A percentile compares a stretch with the other conserved stretches of the same genome.
Conservation (phyloP, 257 asterid species). For the Primulina eburnea region DNA sequence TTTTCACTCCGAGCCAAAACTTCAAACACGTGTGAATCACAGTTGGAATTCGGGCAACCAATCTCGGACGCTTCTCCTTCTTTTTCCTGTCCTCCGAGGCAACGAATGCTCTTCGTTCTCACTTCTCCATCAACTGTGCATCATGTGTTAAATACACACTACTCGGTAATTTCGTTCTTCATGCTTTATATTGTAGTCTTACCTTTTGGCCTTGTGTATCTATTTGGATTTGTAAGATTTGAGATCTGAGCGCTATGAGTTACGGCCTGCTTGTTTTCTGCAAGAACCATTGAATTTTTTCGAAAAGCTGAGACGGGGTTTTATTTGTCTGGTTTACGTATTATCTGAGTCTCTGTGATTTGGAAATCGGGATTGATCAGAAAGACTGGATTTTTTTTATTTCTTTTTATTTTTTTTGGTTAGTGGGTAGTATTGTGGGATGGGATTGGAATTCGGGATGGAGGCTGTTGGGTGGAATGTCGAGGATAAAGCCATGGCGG, state of each 20-base stretch:
- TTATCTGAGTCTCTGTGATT: constrained; percentile 11
- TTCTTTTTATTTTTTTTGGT: constrained; percentile 18
- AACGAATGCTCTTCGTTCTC: background rate
- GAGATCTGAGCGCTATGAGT: constrained; percentile 55
- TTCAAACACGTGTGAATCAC: background rate
- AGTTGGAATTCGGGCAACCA: background rate
- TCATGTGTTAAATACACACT: no score
- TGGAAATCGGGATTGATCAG: constrained; percentile 25
- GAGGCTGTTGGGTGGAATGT: constrained; percentile 62
- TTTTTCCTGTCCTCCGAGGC: no score
- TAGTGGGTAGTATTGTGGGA: constrained; percentile 17
- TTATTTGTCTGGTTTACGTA: constrained; percentile 23
- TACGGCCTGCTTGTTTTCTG: constrained; percentile 23
- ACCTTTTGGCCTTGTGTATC: background rate
- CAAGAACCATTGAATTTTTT: constrained; percentile 19
- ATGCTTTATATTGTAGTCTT: background rate
- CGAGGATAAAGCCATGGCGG: constrained; percentile 72
- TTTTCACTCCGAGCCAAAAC: no score
- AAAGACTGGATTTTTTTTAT: constrained; percentile 14
- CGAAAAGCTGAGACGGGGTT: constrained; percentile 20
- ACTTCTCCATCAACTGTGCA: background rate
- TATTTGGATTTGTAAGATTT: constrained; percentile 30
- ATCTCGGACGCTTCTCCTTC: background rate
- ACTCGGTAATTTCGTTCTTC: background rate
- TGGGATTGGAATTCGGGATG: constrained; percentile 49